Conservation (phyloP, 768 basidiomycete species). For the Pisolithus marmoratus region DNA sequence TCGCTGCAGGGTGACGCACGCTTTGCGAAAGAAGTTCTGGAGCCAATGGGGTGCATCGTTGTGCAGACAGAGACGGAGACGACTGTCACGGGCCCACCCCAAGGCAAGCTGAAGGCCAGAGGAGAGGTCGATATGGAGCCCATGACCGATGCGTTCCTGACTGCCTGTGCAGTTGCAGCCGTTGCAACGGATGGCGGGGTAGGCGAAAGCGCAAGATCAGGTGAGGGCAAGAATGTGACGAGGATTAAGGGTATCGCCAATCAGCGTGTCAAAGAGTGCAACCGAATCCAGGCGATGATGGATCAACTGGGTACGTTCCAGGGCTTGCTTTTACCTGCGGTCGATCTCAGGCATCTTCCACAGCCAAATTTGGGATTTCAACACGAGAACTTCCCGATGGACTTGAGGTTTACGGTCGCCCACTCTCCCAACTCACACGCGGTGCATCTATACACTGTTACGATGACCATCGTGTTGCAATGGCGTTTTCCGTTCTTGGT, state of each 20-base stretch:
- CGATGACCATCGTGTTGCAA: slow-evolving; percentile 97
- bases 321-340: not conserved
- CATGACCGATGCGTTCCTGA: slow-evolving; percentile 99
- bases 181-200: slow-evolving; percentile 59
- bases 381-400: slow-evolving; percentile 92
- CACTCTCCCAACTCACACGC: slow-evolving; percentile 50
- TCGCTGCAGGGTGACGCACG: slow-evolving; percentile 97
- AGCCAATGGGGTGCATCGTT: slow-evolving; percentile 93
- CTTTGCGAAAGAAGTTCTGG: slow-evolving; percentile 89
- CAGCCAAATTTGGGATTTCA: slow-evolving; percentile 92
- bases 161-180: slow-evolving; percentile 88
- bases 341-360: not conserved
- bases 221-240: slow-evolving; percentile 40
- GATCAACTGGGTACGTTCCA: slow-evolving; percentile 73
- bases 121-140: slow-evolving; percentile 90
- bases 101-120: slow-evolving; percentile 63
- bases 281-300: slow-evolving; percentile 94
- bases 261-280: slow-evolving; percentile 97
- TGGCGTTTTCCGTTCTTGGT: slow-evolving; percentile 92
- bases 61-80: slow-evolving; percentile 84
- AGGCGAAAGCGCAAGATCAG: slow-evolving; percentile 25
- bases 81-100: slow-evolving; percentile 85
- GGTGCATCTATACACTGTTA: slow-evolving; percentile 92
- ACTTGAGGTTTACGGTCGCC: slow-evolving; percentile 80
- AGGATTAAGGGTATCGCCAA: slow-evolving; percentile 94